Conservation (phyloP, 768 basidiomycete species). For the Termitomyces eurrhizus region DNA sequence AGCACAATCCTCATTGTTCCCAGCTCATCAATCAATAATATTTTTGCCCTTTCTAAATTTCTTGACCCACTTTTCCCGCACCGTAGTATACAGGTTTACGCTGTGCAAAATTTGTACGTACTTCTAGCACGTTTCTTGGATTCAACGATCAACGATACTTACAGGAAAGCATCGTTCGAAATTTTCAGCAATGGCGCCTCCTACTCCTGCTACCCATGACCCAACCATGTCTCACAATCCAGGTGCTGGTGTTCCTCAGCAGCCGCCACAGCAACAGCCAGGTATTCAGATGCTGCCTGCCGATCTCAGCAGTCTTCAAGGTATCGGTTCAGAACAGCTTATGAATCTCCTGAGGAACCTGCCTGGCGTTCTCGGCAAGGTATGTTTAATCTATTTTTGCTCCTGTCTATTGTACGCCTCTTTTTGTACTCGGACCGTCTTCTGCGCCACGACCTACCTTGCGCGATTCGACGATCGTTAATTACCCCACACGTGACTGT, state of each 20-base stretch:
- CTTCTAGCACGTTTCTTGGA: neutral
- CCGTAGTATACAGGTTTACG: neutral
- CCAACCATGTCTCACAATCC: constrained; percentile 33
- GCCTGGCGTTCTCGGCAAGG: constrained; percentile 54
- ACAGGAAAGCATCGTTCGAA: neutral
- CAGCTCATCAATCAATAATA: neutral
- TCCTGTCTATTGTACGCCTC: constrained; percentile 2
- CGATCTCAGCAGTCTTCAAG: constrained; percentile 27
- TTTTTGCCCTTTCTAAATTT: constrained; percentile 4
- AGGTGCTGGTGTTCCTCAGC: constrained; percentile 23
- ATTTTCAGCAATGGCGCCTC: constrained; percentile 30
- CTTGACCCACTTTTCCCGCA: neutral
- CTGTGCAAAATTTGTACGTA: constrained; percentile 1
- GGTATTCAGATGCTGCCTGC: constrained; percentile 24
- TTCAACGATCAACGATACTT: neutral
- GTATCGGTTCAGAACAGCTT: constrained; percentile 49
- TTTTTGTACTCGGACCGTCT: neutral
- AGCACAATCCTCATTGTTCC: neutral
- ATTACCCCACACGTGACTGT: constrained; percentile 32
- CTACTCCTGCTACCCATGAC: constrained; percentile 33
- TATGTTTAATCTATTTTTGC: constrained; percentile 25
- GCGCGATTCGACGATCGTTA: constrained; percentile 20
- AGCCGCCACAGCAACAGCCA: constrained; percentile 23
- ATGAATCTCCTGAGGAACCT: constrained; percentile 54
- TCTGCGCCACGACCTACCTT: constrained; percentile 7